Base-by-base conservation (phyloP, 805 yeast genomes). In the Wickerhamiella nectarea region DNA sequence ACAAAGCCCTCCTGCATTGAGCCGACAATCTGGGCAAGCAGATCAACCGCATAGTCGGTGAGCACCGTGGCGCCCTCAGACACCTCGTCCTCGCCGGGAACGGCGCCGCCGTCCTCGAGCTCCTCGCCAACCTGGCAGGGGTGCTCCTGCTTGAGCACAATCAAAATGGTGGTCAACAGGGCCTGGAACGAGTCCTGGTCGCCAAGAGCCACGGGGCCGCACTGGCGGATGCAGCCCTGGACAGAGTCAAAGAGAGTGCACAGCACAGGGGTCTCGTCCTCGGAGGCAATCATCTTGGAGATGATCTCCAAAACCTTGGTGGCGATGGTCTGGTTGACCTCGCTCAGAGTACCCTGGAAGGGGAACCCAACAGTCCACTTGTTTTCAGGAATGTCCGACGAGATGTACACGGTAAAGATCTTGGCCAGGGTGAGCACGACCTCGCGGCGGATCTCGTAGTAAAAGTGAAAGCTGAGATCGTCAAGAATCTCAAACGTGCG, bases 351-450 rank as follows among this genome's bases (percentile, higher is more conserved):
- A 33, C 43, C 46, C 25, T 49, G 36, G 20, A 49, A 50, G 15
- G 64, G 63, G 48, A 56, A 52, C 6, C 64, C 66, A 18, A 63
- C 50, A 21, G 50, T 45, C 67, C 67, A 63, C 35, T 48, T 46
- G 31, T 49, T 46, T 21, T 18, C 21, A 36, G 44, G 34, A 5
- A 34, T 22, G 26, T 36, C 45, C 3, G 21, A 21, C 15, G 39
- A 25, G 46, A 58, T 72, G 70, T 81, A 76, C 31, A 94, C 78
- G 55, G 72, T 72, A 46, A 77, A 78, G 54, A 87, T 75, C 56
- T 75, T 81, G 94, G 95, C 89, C 58, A 89, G 66, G 35, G 89
- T 73, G 40, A 72, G 67, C 59, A 89, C 65, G 40, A 95, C 87
- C 47, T 91, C 77, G 64, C 82, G 91, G 60, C 95, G 76, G 68